Base-by-base conservation (phyloP, 2,329 filamentous ascomycete species). In the Colletotrichum sp. region DNA sequence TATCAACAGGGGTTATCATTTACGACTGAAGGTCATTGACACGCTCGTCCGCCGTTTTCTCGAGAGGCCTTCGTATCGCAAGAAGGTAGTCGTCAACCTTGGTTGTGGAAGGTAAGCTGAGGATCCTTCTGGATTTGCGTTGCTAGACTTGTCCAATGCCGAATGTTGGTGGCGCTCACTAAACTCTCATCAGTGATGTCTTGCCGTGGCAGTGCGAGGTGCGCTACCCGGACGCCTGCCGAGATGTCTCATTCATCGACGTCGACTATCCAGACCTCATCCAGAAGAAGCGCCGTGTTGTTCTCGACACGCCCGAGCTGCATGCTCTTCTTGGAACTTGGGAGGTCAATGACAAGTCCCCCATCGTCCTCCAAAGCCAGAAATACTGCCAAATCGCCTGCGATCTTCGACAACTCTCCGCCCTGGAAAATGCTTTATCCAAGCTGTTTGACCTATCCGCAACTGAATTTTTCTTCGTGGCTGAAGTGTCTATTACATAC, bases 401-500 rank as follows among this genome's bases (percentile, higher is more conserved):
- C 80, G 95, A 98, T 83, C 86, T 98, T 48, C 91, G 93, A 39
- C 89, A 96, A 69, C 87, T 96, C 7, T 81, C 87, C 26, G 87
- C 86, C 18, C 87, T 98, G 12, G 87, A 93, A 73, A 81, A 86
- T 8, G 87, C 91, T 6, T 85, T 98, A 28, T 88, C 89, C 22
- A 85, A 85, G 13, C 88, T 93, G 60, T 82, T 95, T 3, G 86
- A 93, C 52, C 82, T 93, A 18, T 28, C 70, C 30, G 62, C 32
- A 3, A 82, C 89, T 2, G 86, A 90, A 9, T 90, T 98, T 3
- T 86, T 98, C 28, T 98, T 97, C 80, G 90, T 96, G 30, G 96
- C 96, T 1, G 96, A 99, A 84, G 96, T 98, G 16, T 98, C 96
- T 5, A 91, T 98, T 55, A 97, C 95, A 1, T 98, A 98, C 80